These are phyloP conservation scores for Epithele typhae DNA, from an alignment of 768 basidiomycete genomes.

Conservation along the genomic window DNA sequence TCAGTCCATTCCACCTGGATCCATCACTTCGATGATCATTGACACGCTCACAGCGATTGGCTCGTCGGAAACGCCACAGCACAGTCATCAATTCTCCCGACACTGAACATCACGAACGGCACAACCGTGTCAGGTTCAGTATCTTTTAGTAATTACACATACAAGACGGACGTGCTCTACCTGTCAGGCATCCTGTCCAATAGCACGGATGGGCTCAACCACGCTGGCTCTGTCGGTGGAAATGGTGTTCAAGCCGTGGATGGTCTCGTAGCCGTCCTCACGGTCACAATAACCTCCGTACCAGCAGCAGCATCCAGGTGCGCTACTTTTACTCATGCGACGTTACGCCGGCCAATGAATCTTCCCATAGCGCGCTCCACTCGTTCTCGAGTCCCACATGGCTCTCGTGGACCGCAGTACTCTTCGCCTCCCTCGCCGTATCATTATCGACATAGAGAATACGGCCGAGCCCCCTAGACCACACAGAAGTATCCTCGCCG, in stretches of 20 bases:
- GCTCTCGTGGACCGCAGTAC: background rate
- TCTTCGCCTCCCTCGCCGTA: conserved; percentile 6
- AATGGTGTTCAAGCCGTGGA: conserved; percentile 64
- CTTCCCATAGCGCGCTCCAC: no score
- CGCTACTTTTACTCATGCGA: no score
- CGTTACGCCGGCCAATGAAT: no score
- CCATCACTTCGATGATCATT: background rate
- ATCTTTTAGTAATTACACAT: conserved; percentile 63
- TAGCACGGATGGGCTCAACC: conserved; percentile 66
- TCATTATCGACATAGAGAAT: conserved; percentile 14
- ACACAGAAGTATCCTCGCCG: background rate
- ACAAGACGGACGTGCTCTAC: conserved; percentile 65
- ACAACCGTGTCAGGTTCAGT: conserved; percentile 63
- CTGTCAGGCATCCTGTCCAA: conserved; percentile 68
- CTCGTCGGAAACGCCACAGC: conserved; percentile 81
- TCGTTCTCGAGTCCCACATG: background rate
- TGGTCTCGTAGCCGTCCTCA: conserved; percentile 77
- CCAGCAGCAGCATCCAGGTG: conserved; percentile 24
- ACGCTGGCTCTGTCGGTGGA: conserved; percentile 49
- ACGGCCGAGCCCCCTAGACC: background rate
- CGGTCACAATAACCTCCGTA: conserved; percentile 54
- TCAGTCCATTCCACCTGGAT: conserved; percentile 21
- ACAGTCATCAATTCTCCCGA: conserved; percentile 36
- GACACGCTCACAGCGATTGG: conserved; percentile 52
- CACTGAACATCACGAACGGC: conserved; percentile 46